A percentile compares a stretch with the other conserved stretches of the same genome.
phyloP scores from a whole-genome alignment of 257 asterid genomes.

The Scutellaria galericulata region DNA sequence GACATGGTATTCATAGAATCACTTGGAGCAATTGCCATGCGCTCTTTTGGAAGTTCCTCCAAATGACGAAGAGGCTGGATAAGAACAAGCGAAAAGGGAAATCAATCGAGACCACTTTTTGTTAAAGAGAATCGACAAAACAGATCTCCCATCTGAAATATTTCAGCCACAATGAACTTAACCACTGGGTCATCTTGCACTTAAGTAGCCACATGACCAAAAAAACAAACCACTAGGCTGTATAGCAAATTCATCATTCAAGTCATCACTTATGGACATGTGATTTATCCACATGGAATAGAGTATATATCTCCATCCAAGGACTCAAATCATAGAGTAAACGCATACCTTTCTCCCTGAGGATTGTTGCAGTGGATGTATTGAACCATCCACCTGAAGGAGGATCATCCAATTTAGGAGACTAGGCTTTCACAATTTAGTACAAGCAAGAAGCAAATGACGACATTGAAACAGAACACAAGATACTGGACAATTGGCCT shows the following conservation, averaged over 20 bases:
- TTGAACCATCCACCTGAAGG: too few relatives aligned
- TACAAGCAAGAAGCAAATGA: too few relatives aligned
- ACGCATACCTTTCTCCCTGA: too few relatives aligned
- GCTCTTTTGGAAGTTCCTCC: conserved; percentile 67
- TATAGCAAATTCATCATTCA: not conserved
- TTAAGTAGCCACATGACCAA: conserved; percentile 42
- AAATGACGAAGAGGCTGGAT: conserved; percentile 82
- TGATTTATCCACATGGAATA: not conserved
- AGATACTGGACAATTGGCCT: too few relatives aligned
- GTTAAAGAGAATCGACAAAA: not conserved
- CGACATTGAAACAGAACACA: too few relatives aligned
- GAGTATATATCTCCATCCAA: too few relatives aligned
- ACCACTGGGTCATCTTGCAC: conserved; percentile 74
- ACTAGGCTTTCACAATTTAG: too few relatives aligned
- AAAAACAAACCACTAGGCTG: not conserved
- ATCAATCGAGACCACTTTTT: conserved; percentile 11
- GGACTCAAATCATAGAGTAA: too few relatives aligned
- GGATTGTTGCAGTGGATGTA: too few relatives aligned
- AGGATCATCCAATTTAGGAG: too few relatives aligned
- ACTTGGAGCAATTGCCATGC: conserved; percentile 49
- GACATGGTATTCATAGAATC: conserved; percentile 33
- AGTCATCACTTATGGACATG: not conserved
- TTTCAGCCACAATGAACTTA: not conserved
- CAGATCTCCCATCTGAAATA: not conserved
- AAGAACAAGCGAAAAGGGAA: conserved; percentile 19